Evolutionary conservation across 106 monocot genomes (phyloP).

Genomic region (Agapanthus africanus): DNA sequence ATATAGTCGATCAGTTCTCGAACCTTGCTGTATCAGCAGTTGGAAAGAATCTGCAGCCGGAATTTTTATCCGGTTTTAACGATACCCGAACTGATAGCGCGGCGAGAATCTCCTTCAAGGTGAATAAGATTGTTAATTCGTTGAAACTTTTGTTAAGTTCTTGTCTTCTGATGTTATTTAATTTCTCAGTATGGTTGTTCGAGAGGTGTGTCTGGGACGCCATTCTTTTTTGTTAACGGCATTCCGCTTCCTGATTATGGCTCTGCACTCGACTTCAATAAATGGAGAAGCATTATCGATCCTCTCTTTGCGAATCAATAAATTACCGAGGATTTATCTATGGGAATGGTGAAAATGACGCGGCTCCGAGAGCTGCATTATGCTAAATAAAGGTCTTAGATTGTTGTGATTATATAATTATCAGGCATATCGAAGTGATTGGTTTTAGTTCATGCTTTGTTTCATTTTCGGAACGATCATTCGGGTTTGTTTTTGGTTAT

Average conservation of each 20-base stretch:
- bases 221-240: conserved; percentile 64
- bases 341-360: too few species aligned
- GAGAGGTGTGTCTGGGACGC: conserved; percentile 51
- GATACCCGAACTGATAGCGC: conserved; percentile 35
- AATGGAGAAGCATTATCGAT: conserved; percentile 49
- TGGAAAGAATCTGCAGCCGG: conserved; percentile 23
- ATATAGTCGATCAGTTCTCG: conserved; percentile 23
- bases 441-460: too few species aligned
- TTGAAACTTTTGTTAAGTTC: too few species aligned
- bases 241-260: conserved; percentile 32
- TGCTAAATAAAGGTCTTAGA: too few species aligned
- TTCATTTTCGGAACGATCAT: too few species aligned
- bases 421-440: too few species aligned
- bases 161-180: background rate
- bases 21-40: conserved; percentile 27
- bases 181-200: conserved; percentile 54
- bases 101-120: conserved; percentile 56
- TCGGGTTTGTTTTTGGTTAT: too few species aligned
- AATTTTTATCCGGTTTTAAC: conserved; percentile 36
- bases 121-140: background rate
- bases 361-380: too few species aligned
- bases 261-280: conserved; percentile 25
- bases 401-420: too few species aligned
- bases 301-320: too few species aligned
- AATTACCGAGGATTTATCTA: too few species aligned